A percentile compares a stretch with the other conserved stretches of the same genome.
phyloP scores from a whole-genome alignment of 305 asterid genomes.

The Plantago lanceolata region DNA sequence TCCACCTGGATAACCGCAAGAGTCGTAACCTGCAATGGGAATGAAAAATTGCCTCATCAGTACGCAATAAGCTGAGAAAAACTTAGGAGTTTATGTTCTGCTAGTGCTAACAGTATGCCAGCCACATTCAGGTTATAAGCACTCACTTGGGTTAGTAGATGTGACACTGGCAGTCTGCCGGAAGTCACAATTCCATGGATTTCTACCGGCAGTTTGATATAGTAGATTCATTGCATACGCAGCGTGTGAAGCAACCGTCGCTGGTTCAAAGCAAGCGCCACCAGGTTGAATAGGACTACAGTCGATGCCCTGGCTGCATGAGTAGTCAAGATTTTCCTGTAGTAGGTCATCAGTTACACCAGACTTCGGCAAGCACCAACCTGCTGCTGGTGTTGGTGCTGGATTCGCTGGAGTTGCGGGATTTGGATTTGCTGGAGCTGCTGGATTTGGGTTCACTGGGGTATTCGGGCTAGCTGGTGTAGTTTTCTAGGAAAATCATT shows the following conservation, averaged over 20 bases:
- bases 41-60: background rate
- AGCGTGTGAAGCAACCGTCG: constrained; percentile 56
- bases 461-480: constrained; percentile 37
- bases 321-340: constrained; percentile 78
- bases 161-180: constrained; percentile 53
- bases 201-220: constrained; percentile 73
- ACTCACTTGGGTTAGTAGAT: constrained; percentile 63
- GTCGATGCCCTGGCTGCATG: constrained; percentile 71
- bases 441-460: constrained; percentile 23
- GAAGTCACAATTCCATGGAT: constrained; percentile 75
- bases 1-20: constrained; percentile 46
- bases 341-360: constrained; percentile 52
- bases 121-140: background rate
- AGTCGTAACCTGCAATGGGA: constrained; percentile 32
- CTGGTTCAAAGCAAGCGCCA: constrained; percentile 71
- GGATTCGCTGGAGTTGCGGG: constrained; percentile 43
- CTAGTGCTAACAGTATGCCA: no score
- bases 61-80: background rate
- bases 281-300: constrained; percentile 75
- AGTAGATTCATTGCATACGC: constrained; percentile 72
- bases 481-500: constrained; percentile 34
- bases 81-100: background rate
- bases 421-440: constrained; percentile 25
- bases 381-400: constrained; percentile 39
- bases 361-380: constrained; percentile 72